Percentiles rank a stretch among this genome's conserved stretches.
Evolutionary conservation across 148 eudicot genomes (phyloP).

Genomic region (Silene conica): DNA sequence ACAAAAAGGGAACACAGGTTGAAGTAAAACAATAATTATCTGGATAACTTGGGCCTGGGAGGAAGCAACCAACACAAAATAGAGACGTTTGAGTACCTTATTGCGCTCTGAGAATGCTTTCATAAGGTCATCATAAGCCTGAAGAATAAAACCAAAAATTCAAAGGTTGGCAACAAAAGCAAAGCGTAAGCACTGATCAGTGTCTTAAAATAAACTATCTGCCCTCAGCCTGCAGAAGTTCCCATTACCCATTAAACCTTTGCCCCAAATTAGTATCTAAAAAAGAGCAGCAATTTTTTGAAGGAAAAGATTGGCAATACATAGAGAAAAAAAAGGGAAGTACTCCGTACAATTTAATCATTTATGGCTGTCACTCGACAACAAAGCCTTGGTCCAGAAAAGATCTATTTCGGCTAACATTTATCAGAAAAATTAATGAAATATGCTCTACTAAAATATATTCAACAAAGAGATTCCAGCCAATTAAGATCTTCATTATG

Average conservation of each 20-base stretch:
- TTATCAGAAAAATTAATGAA: neutral
- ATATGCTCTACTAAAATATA: neutral
- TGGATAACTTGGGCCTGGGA: neutral
- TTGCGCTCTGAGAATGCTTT: conserved; percentile 92
- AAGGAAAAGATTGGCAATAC: neutral
- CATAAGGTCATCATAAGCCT: conserved; percentile 96
- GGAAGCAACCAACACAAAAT: conserved; percentile 19
- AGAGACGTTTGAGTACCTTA: conserved; percentile 50
- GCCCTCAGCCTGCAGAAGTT: neutral
- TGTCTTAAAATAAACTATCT: neutral
- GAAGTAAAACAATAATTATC: neutral
- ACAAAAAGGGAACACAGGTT: neutral
- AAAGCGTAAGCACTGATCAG: neutral
- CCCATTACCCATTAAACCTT: neutral
- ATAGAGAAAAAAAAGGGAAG: neutral
- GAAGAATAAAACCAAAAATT: conserved; percentile 10
- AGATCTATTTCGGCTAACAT: neutral
- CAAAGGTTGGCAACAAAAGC: neutral
- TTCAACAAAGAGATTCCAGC: neutral
- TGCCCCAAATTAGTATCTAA: neutral
- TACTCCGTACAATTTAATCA: neutral
- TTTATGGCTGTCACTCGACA: neutral
- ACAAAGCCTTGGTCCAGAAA: neutral
- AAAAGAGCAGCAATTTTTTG: neutral
- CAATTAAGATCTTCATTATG: neutral